phyloP scores from a whole-genome alignment of 2,329 filamentous ascomycete species.

The Karstenula rhodostoma region DNA sequence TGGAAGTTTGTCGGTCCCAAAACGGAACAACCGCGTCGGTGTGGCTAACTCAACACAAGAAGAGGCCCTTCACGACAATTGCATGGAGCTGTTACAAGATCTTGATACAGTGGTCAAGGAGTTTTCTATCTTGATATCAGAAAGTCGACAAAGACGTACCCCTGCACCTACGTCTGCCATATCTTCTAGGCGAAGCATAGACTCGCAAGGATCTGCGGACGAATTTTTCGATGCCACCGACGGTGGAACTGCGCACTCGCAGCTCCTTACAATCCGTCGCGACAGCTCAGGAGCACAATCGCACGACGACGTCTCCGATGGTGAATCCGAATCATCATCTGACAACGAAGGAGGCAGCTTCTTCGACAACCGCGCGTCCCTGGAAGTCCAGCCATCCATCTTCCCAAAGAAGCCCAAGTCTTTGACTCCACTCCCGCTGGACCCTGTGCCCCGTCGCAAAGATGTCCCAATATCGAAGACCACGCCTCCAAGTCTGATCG shows the following conservation, averaged over 20 bases:
- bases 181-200: constrained; percentile 72
- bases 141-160: constrained; percentile 78
- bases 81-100: constrained; percentile 82
- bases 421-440: constrained; percentile 78
- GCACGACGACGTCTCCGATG: constrained; percentile 57
- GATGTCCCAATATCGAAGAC: constrained; percentile 78
- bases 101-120: constrained; percentile 84
- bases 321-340: constrained; percentile 70
- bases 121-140: constrained; percentile 78
- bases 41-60: constrained; percentile 58
- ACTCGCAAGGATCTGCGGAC: constrained; percentile 76
- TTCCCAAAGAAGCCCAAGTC: constrained; percentile 81
- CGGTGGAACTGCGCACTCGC: constrained; percentile 58
- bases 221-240: constrained; percentile 94
- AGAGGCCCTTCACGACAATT: constrained; percentile 79
- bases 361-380: constrained; percentile 47
- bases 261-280: constrained; percentile 77
- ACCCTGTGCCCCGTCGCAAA: constrained; percentile 71
- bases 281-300: constrained; percentile 63
- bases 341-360: constrained; percentile 60
- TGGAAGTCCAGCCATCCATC: constrained; percentile 56
- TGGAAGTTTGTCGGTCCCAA: constrained; percentile 47
- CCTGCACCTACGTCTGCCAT: constrained; percentile 56
- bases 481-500: constrained; percentile 87
- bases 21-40: constrained; percentile 36